Evolutionary conservation across 371 early-diverging fungal species (phyloP), one percentile per base, ranked within the genome.

Genomic region (Mortierella sp.): DNA sequence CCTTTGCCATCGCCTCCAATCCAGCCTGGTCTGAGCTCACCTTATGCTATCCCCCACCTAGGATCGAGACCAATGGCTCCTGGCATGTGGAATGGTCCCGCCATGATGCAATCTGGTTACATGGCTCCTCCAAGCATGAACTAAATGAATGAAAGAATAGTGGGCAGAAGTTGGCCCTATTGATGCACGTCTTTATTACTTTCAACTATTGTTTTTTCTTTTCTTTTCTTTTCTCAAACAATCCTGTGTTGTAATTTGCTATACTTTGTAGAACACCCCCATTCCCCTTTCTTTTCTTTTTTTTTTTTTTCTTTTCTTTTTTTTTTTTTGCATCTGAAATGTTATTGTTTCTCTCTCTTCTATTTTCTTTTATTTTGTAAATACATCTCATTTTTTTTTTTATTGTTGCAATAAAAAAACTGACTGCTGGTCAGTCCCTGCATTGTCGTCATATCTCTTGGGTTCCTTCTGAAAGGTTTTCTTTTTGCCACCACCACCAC

Each of bases 111-210:
- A 51, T n/a, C 44, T 51, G 37, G 4, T 19, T 16, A 26, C 1
- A 44, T 16, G 44, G 55, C 68, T 43, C 60, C 55, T 67, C 68
- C 68, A 65, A 30, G 60, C 58, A 71, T 57, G 12, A 6, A 16
- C 43, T 28, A 37, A 15, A 43, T 18, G 23, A 16, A 18, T 23
- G 44, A 53, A 11, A 15, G 9, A 15, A 19, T 18, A 62, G 63
- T 51, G 63, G 53, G 19, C 50, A 43, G 63, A 37, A 43, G 29
- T 57, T n/a, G n/a, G n/a, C n/a, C n/a, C n/a, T n/a, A n/a, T n/a
- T n/a, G n/a, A 37, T 37, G 37, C 37, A 9, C 37, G 37, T 37
- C 9, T 26, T 15, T 7, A 14, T 11, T 29, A n/a, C n/a, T n/a
- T n/a, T n/a, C n/a, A n/a, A n/a, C n/a, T n/a, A n/a, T n/a, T n/a